These are phyloP conservation scores for Monosiga brevicollis DNA, from an alignment of 78 protist genomes.

Conservation along the genomic window DNA sequence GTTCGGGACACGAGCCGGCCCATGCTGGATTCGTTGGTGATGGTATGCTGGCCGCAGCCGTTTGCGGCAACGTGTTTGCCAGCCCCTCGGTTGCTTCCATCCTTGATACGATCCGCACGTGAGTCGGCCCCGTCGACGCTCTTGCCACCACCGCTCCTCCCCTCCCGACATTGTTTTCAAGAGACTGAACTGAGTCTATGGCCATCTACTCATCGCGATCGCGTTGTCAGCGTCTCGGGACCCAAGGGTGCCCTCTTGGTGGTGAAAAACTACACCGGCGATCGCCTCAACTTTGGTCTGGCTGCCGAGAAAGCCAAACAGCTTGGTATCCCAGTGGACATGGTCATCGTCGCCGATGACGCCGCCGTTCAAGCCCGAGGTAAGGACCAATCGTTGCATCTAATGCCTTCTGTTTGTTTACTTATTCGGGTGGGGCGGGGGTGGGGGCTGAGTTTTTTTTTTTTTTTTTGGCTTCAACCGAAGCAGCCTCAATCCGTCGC, in stretches of 20 bases:
- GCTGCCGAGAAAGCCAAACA: constrained; percentile 4
- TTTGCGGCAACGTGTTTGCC: constrained; percentile 35
- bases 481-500: no score
- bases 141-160: no score
- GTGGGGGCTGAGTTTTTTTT: no score
- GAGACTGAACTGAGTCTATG: not conserved
- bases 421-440: not conserved
- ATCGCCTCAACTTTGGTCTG: constrained; percentile 37
- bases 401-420: not conserved
- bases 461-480: no score
- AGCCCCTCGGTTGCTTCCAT: not conserved
- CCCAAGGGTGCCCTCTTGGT: constrained; percentile 13
- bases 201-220: not conserved
- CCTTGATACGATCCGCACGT: not conserved
- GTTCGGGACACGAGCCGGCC: constrained; percentile 46
- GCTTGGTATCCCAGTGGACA: constrained; percentile 3
- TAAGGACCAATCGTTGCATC: constrained; percentile 81
- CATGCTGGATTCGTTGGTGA: constrained; percentile 29
- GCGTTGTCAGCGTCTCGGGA: not conserved
- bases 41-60: constrained; percentile 46
- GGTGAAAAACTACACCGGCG: constrained; percentile 52
- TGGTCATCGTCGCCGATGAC: constrained; percentile 45
- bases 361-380: constrained; percentile 19
- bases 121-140: no score
- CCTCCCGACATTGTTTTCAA: not conserved